Evolutionary conservation across 1,139 yeast genomes (phyloP), one percentile per base, ranked within the genome.

Genomic region (Debaryomyces sp.): DNA sequence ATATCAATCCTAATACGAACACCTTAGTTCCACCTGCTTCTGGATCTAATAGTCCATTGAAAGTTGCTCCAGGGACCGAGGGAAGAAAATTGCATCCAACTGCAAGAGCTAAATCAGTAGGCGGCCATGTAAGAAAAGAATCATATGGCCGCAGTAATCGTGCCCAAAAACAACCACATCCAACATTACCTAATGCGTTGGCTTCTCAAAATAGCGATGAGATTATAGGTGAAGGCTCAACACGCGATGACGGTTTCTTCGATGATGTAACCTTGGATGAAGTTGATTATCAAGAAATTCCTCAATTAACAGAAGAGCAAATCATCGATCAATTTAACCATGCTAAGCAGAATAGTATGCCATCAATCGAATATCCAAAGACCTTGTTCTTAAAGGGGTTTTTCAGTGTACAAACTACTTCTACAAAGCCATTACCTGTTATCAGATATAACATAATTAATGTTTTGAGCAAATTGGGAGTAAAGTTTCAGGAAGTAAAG

Each of bases 391-490:
- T 94, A 65, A 91, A 92, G 66, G 98, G 98, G 1, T 91, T 94
- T 62, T 94, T 94, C 71, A 86, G 95, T 54, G 98, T 92, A 41
- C 97, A 91, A 68, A 89, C 97, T 1, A 94, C 99, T 0, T 90
- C 97, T 2, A 89, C 97, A 5, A 91, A 91, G 60, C 92, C 97
- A 21, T 76, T 94, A 49, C 94, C 96, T 8, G 89, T 89, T 53
- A 92, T 94, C 50, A 83, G 98, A 50, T 84, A 88, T 60, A 92
- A 89, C 62, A 85, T 94, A 43, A 88, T 94, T 30, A 81, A 84
- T 29, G 95, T 89, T 1, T 78, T 94, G 64, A 84, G 84, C 32
- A 83, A 83, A 54, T 74, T 90, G 61, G 92, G 91, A 21, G 95
- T 94, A 41, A 83, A 84, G 55, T 92, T 81, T 64, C 88, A 85